phyloP scores from a whole-genome alignment of 768 basidiomycete species.

The Boletellus ananas region DNA sequence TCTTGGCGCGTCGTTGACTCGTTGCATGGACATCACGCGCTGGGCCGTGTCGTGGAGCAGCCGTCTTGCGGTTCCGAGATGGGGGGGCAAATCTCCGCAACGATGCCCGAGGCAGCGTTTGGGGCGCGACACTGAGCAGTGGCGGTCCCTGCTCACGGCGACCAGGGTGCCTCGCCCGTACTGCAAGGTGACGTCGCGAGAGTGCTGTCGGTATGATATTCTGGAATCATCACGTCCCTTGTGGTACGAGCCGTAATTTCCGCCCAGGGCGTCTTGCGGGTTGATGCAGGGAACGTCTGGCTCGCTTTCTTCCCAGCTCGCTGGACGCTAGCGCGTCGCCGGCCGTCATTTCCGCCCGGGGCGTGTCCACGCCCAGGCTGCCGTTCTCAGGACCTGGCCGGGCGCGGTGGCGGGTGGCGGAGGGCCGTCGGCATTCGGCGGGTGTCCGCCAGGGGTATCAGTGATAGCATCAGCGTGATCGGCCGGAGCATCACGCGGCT shows the following conservation, averaged over 20 bases:
- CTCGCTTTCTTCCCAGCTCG: constrained; percentile 4
- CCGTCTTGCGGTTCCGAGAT: constrained; percentile 25
- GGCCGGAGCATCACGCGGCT: constrained; percentile 8
- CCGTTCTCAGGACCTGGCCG: background rate
- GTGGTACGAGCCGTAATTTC: constrained; percentile 19
- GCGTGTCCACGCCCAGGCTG: background rate
- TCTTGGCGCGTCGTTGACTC: constrained; percentile 8
- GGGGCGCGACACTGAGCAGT: constrained; percentile 5
- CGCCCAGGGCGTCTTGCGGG: constrained; percentile 9
- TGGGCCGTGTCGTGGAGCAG: constrained; percentile 5
- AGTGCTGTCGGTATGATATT: background rate
- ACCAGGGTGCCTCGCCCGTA: constrained; percentile 13
- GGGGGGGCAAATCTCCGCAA: constrained; percentile 13
- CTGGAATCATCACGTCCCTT: constrained; percentile 12
- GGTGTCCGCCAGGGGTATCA: constrained; percentile 18
- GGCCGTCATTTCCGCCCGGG: constrained; percentile 9
- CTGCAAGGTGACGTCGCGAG: constrained; percentile 16
- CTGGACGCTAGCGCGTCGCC: background rate
- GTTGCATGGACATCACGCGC: constrained; percentile 13
- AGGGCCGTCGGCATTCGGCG: constrained; percentile 7
- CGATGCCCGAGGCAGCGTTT: constrained; percentile 6
- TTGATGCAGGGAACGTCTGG: constrained; percentile 3
- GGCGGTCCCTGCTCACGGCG: constrained; percentile 4
- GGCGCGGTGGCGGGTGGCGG: background rate
- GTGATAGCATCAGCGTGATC: background rate